Conservation (phyloP, 140 eudicot species). For the Stevia rebaudiana region DNA sequence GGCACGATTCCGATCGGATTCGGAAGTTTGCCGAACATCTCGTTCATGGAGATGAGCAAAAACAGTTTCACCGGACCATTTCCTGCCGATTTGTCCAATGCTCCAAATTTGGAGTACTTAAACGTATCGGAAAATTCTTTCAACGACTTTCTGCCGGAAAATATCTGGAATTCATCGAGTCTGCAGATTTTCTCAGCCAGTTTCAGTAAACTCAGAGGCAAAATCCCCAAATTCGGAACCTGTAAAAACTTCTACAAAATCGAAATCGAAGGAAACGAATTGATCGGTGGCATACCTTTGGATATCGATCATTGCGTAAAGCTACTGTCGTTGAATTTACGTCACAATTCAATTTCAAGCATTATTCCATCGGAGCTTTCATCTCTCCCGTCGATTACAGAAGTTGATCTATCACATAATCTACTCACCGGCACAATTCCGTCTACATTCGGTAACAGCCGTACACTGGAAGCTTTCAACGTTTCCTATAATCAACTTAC, state of each 20-base stretch:
- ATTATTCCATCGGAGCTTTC: conserved; percentile 92
- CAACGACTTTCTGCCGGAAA: conserved; percentile 49
- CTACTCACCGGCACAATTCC: conserved; percentile 68
- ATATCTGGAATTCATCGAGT: conserved; percentile 71
- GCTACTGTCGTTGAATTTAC: conserved; percentile 50
- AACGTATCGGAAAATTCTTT: conserved; percentile 58
- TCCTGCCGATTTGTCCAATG: conserved; percentile 69
- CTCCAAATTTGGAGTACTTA: conserved; percentile 43
- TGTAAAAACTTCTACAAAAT: conserved; percentile 66
- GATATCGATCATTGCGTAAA: conserved; percentile 79
- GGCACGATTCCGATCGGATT: conserved; percentile 76
- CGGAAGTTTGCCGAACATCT: conserved; percentile 55
- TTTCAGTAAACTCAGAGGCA: conserved; percentile 41
- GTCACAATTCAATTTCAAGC: conserved; percentile 62
- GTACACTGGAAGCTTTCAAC: conserved; percentile 68
- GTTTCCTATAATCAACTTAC: conserved; percentile 81
- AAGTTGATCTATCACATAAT: conserved; percentile 73
- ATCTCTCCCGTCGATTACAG: conserved; percentile 68
- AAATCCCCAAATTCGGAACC: conserved; percentile 60
- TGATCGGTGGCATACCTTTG: conserved; percentile 80
- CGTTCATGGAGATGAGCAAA: conserved; percentile 60
- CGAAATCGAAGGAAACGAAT: conserved; percentile 69
- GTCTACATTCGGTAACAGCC: conserved; percentile 54
- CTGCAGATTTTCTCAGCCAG: conserved; percentile 67
- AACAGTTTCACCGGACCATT: conserved; percentile 65